Conservation (phyloP, 202 grass and related monocot species). For the Musa balbisiana region DNA sequence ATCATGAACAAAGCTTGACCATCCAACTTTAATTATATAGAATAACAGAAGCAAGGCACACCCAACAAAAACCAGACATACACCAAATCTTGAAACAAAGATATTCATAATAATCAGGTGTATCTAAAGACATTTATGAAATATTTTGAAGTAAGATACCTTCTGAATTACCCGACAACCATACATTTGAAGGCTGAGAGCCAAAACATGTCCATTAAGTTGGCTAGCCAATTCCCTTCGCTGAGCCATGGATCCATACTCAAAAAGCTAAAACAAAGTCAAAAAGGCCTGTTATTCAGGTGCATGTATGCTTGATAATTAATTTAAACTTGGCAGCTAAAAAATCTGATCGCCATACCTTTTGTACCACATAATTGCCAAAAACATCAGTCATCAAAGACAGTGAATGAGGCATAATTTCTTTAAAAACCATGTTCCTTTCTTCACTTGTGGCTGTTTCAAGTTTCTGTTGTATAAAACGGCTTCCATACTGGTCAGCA, state of each 20-base stretch:
- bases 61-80: too few relatives aligned
- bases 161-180: conserved; percentile 94
- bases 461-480: conserved; percentile 97
- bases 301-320: conserved; percentile 14
- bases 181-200: conserved; percentile 98
- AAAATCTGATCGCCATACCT: conserved; percentile 32
- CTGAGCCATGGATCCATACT: conserved; percentile 54
- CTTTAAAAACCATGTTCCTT: conserved; percentile 81
- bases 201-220: conserved; percentile 73
- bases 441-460: conserved; percentile 85
- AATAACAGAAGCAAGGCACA: too few relatives aligned
- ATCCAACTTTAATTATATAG: too few relatives aligned
- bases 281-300: conserved; percentile 9
- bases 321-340: neutral
- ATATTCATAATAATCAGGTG: neutral
- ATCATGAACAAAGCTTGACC: too few relatives aligned
- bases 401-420: conserved; percentile 75
- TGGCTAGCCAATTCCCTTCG: conserved; percentile 74
- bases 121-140: neutral
- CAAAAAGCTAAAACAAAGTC: conserved; percentile 60
- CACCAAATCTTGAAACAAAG: neutral
- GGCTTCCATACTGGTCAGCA: conserved; percentile 89
- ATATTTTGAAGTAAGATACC: conserved; percentile 34
- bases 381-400: conserved; percentile 94
- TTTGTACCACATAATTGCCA: conserved; percentile 94